Evolutionary conservation across 495 filamentous ascomycete genomes (phyloP).

Genomic region (Penicillium longicatenatum): DNA sequence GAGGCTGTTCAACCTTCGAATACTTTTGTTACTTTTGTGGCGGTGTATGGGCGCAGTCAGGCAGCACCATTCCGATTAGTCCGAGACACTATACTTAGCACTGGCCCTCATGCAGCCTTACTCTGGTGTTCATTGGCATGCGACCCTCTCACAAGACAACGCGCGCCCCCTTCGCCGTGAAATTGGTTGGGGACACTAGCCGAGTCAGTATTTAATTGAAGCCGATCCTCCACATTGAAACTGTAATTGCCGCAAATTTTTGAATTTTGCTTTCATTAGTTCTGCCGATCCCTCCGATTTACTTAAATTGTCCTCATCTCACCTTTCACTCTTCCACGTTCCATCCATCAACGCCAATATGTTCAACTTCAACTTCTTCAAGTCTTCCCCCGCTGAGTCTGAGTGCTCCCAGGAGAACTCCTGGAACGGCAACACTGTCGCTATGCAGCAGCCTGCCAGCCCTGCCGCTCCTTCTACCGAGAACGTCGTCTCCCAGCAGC

Average conservation of each 20-base stretch:
- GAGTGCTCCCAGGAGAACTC: conserved; percentile 19
- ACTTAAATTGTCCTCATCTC: conserved; percentile 15
- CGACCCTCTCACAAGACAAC: not conserved
- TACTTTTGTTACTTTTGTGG: conserved; percentile 10
- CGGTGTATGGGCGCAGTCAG: conserved; percentile 21
- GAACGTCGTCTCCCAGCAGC: conserved; percentile 41
- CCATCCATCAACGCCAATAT: not conserved
- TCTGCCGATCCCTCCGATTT: conserved; percentile 12
- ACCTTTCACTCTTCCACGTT: not conserved
- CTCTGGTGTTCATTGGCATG: conserved; percentile 1
- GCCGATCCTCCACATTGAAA: conserved; percentile 28
- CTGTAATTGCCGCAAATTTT: conserved; percentile 3
- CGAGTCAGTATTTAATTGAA: conserved; percentile 6
- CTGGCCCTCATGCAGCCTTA: not conserved
- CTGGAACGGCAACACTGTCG: conserved; percentile 43
- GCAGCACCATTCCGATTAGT: conserved; percentile 27
- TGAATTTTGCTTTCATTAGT: conserved; percentile 6
- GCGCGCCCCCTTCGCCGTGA: conserved; percentile 1
- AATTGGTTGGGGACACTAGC: conserved; percentile 10
- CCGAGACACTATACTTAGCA: conserved; percentile 22
- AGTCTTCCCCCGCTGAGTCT: conserved; percentile 34
- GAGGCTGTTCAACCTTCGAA: conserved; percentile 5
- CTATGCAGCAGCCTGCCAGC: conserved; percentile 46
- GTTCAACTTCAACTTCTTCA: conserved; percentile 39
- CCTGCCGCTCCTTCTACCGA: conserved; percentile 33